These are phyloP conservation scores for Cantharellus cinnabarinus DNA, from an alignment of 768 basidiomycete species.

Conservation along the genomic window DNA sequence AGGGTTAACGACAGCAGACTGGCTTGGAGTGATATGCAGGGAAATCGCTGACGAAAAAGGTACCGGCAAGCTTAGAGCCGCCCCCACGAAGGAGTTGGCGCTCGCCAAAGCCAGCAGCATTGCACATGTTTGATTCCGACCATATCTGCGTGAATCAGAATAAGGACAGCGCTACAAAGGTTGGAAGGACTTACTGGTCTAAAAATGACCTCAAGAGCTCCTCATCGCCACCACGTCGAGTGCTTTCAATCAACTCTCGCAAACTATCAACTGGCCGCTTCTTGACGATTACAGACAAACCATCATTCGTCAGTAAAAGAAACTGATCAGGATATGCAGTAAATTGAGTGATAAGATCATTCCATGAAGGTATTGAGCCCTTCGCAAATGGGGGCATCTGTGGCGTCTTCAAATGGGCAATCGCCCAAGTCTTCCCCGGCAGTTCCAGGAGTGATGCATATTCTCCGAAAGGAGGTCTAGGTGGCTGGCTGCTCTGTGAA, in stretches of 20 bases:
- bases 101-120: constrained; percentile 77
- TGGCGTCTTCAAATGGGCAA: constrained; percentile 22
- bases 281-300: constrained; percentile 61
- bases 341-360: constrained; percentile 69
- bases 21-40: not conserved
- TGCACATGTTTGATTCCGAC: constrained; percentile 77
- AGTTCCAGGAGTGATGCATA: constrained; percentile 59
- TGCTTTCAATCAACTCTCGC: constrained; percentile 56
- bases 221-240: constrained; percentile 29
- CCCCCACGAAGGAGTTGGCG: constrained; percentile 44
- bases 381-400: constrained; percentile 19
- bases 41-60: not conserved
- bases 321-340: constrained; percentile 58
- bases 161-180: not conserved
- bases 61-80: not conserved
- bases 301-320: constrained; percentile 74
- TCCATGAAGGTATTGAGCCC: constrained; percentile 14
- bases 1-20: not conserved
- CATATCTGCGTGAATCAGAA: constrained; percentile 37
- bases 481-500: not conserved
- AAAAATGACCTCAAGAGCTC: constrained; percentile 71
- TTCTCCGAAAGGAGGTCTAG: constrained; percentile 30
- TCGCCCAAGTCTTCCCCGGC: constrained; percentile 68
- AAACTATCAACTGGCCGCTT: constrained; percentile 72
- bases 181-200: constrained; percentile 33